phyloP scores from a whole-genome alignment of 106 monocot genomes.

The Acanthochlamys bracteata region DNA sequence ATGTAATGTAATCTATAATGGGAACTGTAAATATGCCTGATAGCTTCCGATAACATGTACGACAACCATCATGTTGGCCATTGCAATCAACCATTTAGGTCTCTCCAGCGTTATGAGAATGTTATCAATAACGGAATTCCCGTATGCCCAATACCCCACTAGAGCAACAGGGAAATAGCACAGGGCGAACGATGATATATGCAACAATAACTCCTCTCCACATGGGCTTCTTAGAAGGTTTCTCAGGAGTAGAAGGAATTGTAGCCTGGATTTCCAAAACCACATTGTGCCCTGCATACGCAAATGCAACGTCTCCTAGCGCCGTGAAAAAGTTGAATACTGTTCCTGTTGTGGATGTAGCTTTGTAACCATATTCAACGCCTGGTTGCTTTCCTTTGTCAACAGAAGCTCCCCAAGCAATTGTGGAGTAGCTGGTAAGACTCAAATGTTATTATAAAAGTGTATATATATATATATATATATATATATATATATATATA shows the following conservation, averaged over 20 bases:
- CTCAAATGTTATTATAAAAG: neutral
- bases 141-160: constrained; percentile 39
- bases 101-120: constrained; percentile 36
- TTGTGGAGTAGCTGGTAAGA: constrained; percentile 47
- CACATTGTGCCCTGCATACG: constrained; percentile 60
- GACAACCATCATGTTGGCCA: constrained; percentile 51
- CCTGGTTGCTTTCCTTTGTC: constrained; percentile 25
- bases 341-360: constrained; percentile 16
- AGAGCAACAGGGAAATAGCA: constrained; percentile 59
- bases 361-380: constrained; percentile 40
- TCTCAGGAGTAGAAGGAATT: constrained; percentile 48
- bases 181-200: constrained; percentile 41
- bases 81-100: constrained; percentile 47
- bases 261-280: constrained; percentile 62
- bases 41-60: constrained; percentile 57
- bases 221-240: constrained; percentile 55
- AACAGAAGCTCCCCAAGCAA: constrained; percentile 47
- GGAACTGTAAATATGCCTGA: constrained; percentile 25
- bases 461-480: too few species aligned
- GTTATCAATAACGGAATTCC: constrained; percentile 31
- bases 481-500: too few species aligned
- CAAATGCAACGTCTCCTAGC: constrained; percentile 43
- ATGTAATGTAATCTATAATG: too few species aligned
- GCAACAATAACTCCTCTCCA: constrained; percentile 54
- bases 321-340: constrained; percentile 36